Percentiles rank a stretch among this genome's conserved stretches.
Conservation (phyloP, 352 stramenopile species). For the Phytophthora uliginosa region DNA sequence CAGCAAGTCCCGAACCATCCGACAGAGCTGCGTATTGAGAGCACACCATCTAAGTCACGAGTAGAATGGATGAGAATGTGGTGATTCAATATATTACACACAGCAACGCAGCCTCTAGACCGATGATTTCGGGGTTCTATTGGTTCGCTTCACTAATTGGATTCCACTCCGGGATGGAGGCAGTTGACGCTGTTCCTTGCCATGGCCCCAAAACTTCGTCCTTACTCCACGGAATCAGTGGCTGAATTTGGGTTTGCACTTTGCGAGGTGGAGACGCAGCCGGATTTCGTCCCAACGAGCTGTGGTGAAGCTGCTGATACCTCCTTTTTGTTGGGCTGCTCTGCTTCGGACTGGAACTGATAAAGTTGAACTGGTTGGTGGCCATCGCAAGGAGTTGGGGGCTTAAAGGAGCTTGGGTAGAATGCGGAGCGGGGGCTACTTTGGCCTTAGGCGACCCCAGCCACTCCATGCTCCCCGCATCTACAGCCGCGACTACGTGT, state of each 20-base stretch:
- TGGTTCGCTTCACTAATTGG: background rate
- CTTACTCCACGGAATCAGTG: constrained; percentile 11
- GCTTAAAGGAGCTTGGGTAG: constrained; percentile 14
- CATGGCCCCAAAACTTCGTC: constrained; percentile 22
- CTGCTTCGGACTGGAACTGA: constrained; percentile 15
- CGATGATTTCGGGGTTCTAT: background rate
- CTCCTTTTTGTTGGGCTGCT: constrained; percentile 26
- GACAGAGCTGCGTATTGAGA: constrained; percentile 29
- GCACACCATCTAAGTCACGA: constrained; percentile 27
- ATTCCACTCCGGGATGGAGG: constrained; percentile 22
- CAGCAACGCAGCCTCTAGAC: background rate
- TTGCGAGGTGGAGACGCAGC: constrained; percentile 10
- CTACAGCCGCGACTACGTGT: constrained; percentile 40
- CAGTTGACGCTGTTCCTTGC: constrained; percentile 18
- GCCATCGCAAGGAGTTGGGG: constrained; percentile 50
- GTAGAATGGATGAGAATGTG: background rate
- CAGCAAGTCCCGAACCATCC: constrained; percentile 53
- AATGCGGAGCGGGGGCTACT: constrained; percentile 2
- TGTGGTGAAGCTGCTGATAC: constrained; percentile 27
- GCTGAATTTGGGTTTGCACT: constrained; percentile 19
- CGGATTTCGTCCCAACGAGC: constrained; percentile 8
- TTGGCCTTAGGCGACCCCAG: constrained; percentile 14
- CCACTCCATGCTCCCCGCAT: constrained; percentile 26
- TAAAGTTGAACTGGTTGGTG: constrained; percentile 58
- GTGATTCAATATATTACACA: background rate